These are phyloP conservation scores for Cladosporium cucumerinum DNA, from an alignment of 2,329 filamentous ascomycete species.

Conservation along the genomic window DNA sequence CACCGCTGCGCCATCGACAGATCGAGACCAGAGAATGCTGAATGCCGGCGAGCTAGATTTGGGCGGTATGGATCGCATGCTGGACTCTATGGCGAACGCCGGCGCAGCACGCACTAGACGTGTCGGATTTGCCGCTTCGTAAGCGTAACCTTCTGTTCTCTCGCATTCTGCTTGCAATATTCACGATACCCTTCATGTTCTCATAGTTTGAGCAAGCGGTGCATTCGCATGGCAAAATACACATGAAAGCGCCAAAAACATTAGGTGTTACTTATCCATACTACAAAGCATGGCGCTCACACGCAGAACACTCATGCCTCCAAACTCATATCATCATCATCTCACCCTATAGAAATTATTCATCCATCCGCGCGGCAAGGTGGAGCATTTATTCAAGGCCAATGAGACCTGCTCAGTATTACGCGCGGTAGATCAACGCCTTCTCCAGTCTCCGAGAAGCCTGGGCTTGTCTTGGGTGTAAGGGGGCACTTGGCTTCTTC, in stretches of 20 bases:
- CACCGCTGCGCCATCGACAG: constrained; percentile 11
- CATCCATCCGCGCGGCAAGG: constrained; percentile 44
- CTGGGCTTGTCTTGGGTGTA: constrained; percentile 2
- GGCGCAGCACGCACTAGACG: constrained; percentile 32
- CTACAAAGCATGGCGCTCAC: neutral
- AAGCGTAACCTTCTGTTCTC: neutral
- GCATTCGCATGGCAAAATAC: neutral
- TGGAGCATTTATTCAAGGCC: constrained; percentile 51
- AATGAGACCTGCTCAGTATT: constrained; percentile 55
- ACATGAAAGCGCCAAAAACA: neutral
- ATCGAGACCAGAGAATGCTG: constrained; percentile 43
- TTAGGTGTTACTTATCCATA: neutral
- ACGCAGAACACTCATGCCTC: neutral
- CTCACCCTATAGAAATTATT: neutral
- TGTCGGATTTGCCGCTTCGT: constrained; percentile 34
- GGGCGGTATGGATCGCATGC: constrained; percentile 47
- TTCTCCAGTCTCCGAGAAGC: constrained; percentile 20
- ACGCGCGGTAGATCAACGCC: constrained; percentile 48
- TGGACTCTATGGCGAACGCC: constrained; percentile 36
- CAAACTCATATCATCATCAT: neutral
- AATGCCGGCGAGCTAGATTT: constrained; percentile 46
- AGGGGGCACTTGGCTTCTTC: neutral
- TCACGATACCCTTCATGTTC: constrained; percentile 15
- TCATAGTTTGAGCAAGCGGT: neutral
- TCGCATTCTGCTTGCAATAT: neutral